Base-by-base conservation (phyloP, 2,329 filamentous ascomycete genomes). In the Blastomyces parvus region DNA sequence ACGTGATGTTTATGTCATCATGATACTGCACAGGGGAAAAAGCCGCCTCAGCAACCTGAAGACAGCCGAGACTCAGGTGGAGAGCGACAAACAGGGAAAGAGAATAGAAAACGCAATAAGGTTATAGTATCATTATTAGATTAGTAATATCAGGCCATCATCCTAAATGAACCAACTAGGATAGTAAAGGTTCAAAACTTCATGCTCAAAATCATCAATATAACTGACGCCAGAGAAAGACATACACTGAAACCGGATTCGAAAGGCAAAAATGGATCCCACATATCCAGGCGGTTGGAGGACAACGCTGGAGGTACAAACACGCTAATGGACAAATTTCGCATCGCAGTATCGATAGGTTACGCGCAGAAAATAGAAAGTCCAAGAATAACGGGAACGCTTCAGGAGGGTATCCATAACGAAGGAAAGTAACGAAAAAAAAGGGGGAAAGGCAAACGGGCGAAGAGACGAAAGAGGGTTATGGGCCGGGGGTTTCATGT, bases 401-500 rank as follows among this genome's bases (percentile, higher is more conserved):
- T 62, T 56, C 25, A 46, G 3, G 52, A 42, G 60, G 60, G 48
- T 62, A 56, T 56, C 52, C 60, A 57, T 13, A 56, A 42, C 9
- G 60, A 44, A 56, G 11, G 27, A 55, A 50, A 44, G 30, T 13
- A 36, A 36, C n/a, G 48, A 30, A 17, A 42, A 19, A 30, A 52
- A 64, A 53, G 36, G 53, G 3, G 6, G 50, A 59, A 52, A 9
- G 40, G 19, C n/a, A 50, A 64, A 53, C 22, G 53, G 7, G 11
- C 52, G 55, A 52, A 19, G 40, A 42, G 40, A 42, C 14, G 14
- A 42, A 42, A 17, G 7, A 38, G 59, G 25, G 17, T 14, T 27
- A n/a, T 36, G 52, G 38, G 36, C 33, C 14, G 22, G 63, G 53
- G 53, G 13, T 36, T 69, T 64, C 71, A 69, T 61, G 71, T 70